Evolutionary conservation across 2,329 filamentous ascomycete species (phyloP).

Genomic region (Xylaria multiplex): DNA sequence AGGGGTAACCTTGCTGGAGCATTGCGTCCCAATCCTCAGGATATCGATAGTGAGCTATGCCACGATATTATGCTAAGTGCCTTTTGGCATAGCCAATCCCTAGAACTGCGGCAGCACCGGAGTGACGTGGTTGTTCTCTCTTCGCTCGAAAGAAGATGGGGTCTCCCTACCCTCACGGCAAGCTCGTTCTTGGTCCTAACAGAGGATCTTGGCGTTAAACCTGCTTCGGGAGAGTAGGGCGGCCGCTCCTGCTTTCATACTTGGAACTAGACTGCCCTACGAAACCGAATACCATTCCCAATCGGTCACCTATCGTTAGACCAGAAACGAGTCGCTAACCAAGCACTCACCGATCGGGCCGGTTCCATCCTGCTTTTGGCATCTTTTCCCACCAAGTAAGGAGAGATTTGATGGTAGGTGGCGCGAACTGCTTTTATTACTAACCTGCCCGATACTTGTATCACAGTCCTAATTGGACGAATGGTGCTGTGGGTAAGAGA

Average conservation of each 20-base stretch:
- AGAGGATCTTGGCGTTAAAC: constrained; percentile 2
- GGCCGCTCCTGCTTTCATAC: constrained; percentile 8
- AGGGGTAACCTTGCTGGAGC: constrained; percentile 30
- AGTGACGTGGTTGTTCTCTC: constrained; percentile 25
- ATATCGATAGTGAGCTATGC: constrained; percentile 33
- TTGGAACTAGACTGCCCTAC: constrained; percentile 3
- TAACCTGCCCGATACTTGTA: background rate
- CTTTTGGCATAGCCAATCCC: constrained; percentile 16
- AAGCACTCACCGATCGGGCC: background rate
- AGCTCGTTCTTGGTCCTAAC: constrained; percentile 9
- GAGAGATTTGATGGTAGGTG: background rate
- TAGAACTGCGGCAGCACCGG: constrained; percentile 4
- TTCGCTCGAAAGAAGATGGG: constrained; percentile 23
- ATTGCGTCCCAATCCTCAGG: constrained; percentile 32
- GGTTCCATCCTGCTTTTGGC: constrained; percentile 1
- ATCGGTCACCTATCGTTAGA: background rate
- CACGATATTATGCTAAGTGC: constrained; percentile 30
- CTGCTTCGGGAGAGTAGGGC: constrained; percentile 7
- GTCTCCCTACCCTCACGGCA: constrained; percentile 2
- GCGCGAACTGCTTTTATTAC: background rate
- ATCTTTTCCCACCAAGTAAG: constrained; percentile 2
- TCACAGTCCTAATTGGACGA: background rate
- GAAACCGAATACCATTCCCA: background rate
- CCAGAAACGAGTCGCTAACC: constrained; percentile 2
- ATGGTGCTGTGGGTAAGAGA: background rate